A percentile compares a stretch with the other conserved stretches of the same genome.
These are phyloP conservation scores for Luffa acutangula DNA, from an alignment of 306 rosid genomes.

Conservation along the genomic window DNA sequence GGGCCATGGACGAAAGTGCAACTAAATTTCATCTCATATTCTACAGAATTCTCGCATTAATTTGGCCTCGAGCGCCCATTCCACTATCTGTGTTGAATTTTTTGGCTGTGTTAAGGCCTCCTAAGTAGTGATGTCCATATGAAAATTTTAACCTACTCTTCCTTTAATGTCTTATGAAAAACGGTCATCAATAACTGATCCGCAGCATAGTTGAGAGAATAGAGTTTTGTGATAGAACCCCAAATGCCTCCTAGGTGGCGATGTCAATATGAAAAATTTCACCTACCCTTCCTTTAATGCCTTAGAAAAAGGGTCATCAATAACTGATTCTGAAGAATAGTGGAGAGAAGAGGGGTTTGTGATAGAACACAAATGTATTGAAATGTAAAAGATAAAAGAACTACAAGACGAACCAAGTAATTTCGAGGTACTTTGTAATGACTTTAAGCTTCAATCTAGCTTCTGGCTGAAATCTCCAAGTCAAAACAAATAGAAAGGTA, in stretches of 20 bases:
- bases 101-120: background rate
- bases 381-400: too few species aligned
- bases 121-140: background rate
- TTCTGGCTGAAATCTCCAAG: background rate
- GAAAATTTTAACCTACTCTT: background rate
- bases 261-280: background rate
- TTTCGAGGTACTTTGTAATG: background rate
- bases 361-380: too few species aligned
- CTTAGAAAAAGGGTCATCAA: background rate
- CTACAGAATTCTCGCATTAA: background rate
- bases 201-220: background rate
- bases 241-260: background rate
- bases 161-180: background rate
- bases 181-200: background rate
- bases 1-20: background rate
- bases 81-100: background rate
- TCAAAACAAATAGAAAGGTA: background rate
- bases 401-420: too few species aligned
- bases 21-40: background rate
- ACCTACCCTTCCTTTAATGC: background rate
- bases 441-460: background rate
- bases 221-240: background rate
- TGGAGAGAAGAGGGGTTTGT: background rate
- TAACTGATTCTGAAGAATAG: background rate
- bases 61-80: background rate